Evolutionary conservation across 164 flowering plant species (phyloP).

Genomic region (grape (Vitis vinifera)): ASM3070453v1 NC_081819.1:12274501-12275000

Average conservation of each 20-base stretch:
- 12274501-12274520: constrained; percentile 42
- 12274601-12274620: too few relatives aligned
- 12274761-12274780: constrained; percentile 17
- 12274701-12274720: constrained; percentile 2
- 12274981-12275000: too few relatives aligned
- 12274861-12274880: constrained; percentile 50
- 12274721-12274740: constrained; percentile 1
- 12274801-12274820: constrained; percentile 48
- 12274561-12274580: constrained; percentile 3
- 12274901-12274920: constrained; percentile 16
- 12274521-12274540: constrained; percentile 35
- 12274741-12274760: constrained; percentile 37
- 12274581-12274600: not conserved
- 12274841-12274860: constrained; percentile 44
- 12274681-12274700: constrained; percentile 26
- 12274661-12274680: constrained; percentile 47
- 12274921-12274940: not conserved
- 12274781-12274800: constrained; percentile 39
- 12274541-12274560: constrained; percentile 23
- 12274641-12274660: not conserved
- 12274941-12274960: not conserved
- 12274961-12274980: not conserved
- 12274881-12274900: constrained; percentile 44
- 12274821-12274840: constrained; percentile 47
- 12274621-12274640: not conserved